Base-by-base conservation (phyloP, 768 basidiomycete genomes). In the Mycena pura region DNA sequence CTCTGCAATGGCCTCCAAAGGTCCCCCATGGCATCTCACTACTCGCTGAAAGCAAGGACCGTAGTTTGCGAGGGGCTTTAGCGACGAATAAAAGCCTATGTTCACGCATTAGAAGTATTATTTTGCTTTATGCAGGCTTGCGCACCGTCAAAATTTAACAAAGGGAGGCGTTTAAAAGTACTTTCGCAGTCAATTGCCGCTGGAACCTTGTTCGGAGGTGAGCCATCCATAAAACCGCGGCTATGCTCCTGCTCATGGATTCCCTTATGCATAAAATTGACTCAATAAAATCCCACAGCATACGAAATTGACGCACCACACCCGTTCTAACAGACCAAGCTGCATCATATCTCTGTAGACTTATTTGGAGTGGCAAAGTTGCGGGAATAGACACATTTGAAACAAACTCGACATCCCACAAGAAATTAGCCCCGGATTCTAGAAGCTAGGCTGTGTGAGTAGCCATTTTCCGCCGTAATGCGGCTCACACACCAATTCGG, bases 221-320 rank as follows among this genome's bases (percentile, higher is more conserved):
- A 61, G 2, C 7, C 49, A n/a, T 61, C 59, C 59, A 53, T 53
- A 8, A 47, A 49, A 0, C 59, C 59, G 4, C 59, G 59, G 15
- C 36, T 45, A 34, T 61, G 59, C 36, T 47, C 59, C 15, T 14
- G 45, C 19, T 46, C 41, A 21, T 36, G 34, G 34, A 17, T 11
- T 19, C 21, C 40, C 40, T 43, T 8, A 19, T 19, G 17, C n/a
- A 36, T 36, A 9, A 9, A 36, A 17, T 36, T 17, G 9, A 17
- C 9, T 36, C 17, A 36, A 36, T 17, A 36, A 36, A 36, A n/a
- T n/a, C 34, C 10, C 10, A 36, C 17, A 36, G 17, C 34, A 36
- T 36, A 36, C 34, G 17, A 9, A 17, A 36, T 36, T 36, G 9
- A 36, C 34, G 17, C 34, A 36, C 34, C 34, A 36, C 17, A 17